A percentile compares a stretch with the other conserved stretches of the same genome.
Evolutionary conservation across 2,329 filamentous ascomycete genomes (phyloP).

Genomic region (Ramichloridium luteum): DNA sequence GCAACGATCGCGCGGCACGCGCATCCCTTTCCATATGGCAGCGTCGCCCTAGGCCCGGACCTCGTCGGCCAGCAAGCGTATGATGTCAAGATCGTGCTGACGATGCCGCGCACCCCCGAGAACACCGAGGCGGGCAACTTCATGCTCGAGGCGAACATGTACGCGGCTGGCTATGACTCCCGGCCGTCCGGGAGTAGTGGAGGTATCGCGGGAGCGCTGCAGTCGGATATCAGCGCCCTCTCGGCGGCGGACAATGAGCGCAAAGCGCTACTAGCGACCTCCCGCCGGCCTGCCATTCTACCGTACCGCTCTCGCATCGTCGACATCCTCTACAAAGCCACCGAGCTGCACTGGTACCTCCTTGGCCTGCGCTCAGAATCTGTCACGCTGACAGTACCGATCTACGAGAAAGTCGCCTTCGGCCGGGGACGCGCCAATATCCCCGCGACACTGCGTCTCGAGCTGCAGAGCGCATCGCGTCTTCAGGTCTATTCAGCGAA

Average conservation of each 20-base stretch:
- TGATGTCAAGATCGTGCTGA: constrained; percentile 64
- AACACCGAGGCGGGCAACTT: constrained; percentile 81
- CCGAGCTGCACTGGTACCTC: constrained; percentile 58
- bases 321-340: constrained; percentile 46
- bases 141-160: constrained; percentile 73
- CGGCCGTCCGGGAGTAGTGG: constrained; percentile 2
- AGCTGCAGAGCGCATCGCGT: constrained; percentile 53
- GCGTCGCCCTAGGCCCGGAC: constrained; percentile 35
- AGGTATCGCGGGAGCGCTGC: constrained; percentile 6
- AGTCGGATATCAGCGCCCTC: constrained; percentile 10
- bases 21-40: constrained; percentile 38
- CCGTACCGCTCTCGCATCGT: constrained; percentile 66
- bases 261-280: constrained; percentile 28
- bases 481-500: constrained; percentile 65
- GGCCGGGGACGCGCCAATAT: constrained; percentile 39
- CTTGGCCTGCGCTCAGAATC: constrained; percentile 53
- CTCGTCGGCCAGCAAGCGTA: constrained; percentile 67
- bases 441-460: constrained; percentile 45
- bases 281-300: constrained; percentile 63
- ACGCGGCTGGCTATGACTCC: constrained; percentile 29
- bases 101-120: constrained; percentile 61
- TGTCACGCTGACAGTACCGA: constrained; percentile 49
- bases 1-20: constrained; percentile 4
- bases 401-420: constrained; percentile 67
- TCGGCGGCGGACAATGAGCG: constrained; percentile 13